Base-by-base conservation (phyloP, 805 yeast species). In the Clavispora asparagi region DNA sequence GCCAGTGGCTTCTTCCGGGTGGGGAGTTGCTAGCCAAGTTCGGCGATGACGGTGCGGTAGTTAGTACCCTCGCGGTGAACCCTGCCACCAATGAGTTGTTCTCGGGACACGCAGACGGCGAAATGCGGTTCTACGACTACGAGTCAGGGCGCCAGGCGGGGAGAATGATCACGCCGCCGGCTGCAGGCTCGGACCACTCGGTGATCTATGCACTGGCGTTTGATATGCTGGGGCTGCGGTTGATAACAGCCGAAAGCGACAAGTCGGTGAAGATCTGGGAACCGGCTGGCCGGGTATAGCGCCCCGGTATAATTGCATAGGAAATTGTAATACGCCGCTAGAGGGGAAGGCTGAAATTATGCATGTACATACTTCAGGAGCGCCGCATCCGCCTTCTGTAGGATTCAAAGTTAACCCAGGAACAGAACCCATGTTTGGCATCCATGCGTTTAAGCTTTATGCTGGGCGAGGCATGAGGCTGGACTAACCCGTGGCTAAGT, bases 181-280 rank as follows among this genome's bases (percentile, higher is more conserved):
- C 83, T 13, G 86, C 91, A 0, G 97, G 96, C 0, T 80, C 94
- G 0, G 57, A 78, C 14, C 82, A 77, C 7, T 73, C 87, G 42
- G 85, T 95, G 8, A 79, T 92, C 6, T 71, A 83, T 52, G 74
- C 89, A 9, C 78, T 90, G 35, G 61, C 80, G 1, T 89, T 89
- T 62, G 97, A 94, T 62, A 69, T 74, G 61, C 82, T 89, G 48
- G 97, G 97, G 0, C 65, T 82, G 55, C 76, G 96, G 40, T 66
- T 94, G 47, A 76, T 94, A 17, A 87, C 96, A 1, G 89, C 96
- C 41, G 95, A 87, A 56, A 82, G 87, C n/a, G 98, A 92, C 64
- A 91, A 91, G 60, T 82, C 87, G 60, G 79, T 88, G 35, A 87
- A 85, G 60, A 70, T 87, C 1, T 88, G 94, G 92, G 76, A 25